phyloP scores from a whole-genome alignment of 2,329 filamentous ascomycete genomes.

The Ophiocordyceps unilateralis region DNA sequence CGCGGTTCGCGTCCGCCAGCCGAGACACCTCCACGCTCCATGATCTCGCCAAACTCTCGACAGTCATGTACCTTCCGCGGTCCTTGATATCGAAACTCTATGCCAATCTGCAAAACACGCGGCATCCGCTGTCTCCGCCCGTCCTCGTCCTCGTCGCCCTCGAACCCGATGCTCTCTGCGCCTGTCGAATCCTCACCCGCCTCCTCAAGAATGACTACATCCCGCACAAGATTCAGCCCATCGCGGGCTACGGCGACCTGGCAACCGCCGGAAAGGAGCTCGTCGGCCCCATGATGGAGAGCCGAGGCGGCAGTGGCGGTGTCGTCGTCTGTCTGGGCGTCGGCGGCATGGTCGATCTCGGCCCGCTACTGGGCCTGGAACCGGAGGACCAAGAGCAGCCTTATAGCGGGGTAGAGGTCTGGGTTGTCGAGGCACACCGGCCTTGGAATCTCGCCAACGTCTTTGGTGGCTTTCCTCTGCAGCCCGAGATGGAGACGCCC shows the following conservation, averaged over 20 bases:
- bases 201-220: slow-evolving; percentile 97
- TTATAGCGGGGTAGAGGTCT: slow-evolving; percentile 79
- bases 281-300: slow-evolving; percentile 72
- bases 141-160: slow-evolving; percentile 85
- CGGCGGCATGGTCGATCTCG: slow-evolving; percentile 78
- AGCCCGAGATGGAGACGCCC: slow-evolving; percentile 29
- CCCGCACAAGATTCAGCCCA: slow-evolving; percentile 89
- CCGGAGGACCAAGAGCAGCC: slow-evolving; percentile 46
- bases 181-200: slow-evolving; percentile 80
- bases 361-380: slow-evolving; percentile 55
- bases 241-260: slow-evolving; percentile 83
- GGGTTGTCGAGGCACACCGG: slow-evolving; percentile 79
- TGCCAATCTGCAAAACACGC: slow-evolving; percentile 66
- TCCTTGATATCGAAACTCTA: slow-evolving; percentile 82
- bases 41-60: slow-evolving; percentile 7
- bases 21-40: slow-evolving; percentile 5
- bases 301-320: slow-evolving; percentile 68
- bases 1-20: not conserved
- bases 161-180: slow-evolving; percentile 89
- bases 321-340: slow-evolving; percentile 86
- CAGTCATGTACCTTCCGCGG: slow-evolving; percentile 82
- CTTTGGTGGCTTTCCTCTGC: slow-evolving; percentile 56
- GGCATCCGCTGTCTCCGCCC: slow-evolving; percentile 79
- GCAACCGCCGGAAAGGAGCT: slow-evolving; percentile 62
- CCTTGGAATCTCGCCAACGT: slow-evolving; percentile 94